Conservation (phyloP, 352 stramenopile genomes). For the Phytopythium chamaehyphon region DNA sequence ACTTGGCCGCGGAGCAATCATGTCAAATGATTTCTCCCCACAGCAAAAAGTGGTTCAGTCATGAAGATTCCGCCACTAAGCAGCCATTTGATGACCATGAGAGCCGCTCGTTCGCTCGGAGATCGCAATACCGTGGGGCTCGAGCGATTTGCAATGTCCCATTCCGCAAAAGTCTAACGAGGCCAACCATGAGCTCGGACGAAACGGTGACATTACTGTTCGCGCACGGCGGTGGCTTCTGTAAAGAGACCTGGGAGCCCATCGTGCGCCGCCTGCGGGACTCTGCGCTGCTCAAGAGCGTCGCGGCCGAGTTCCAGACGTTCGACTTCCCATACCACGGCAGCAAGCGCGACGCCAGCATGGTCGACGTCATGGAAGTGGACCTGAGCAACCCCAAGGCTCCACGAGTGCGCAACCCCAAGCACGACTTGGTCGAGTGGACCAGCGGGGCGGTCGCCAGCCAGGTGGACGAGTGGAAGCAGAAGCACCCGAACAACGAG, state of each 20-base stretch:
- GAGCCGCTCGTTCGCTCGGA: too few species aligned
- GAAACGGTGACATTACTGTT: slow-evolving; percentile 33
- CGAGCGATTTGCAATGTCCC: too few species aligned
- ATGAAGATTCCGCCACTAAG: slow-evolving; percentile 9
- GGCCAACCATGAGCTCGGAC: too few species aligned
- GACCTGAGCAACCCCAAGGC: slow-evolving; percentile 21
- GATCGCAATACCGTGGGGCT: too few species aligned
- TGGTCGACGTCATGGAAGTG: slow-evolving; percentile 14
- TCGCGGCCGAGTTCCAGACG: slow-evolving; percentile 23
- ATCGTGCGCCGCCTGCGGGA: slow-evolving; percentile 28
- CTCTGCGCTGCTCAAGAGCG: slow-evolving; percentile 16
- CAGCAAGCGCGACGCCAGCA: slow-evolving; percentile 17
- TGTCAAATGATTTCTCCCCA: not conserved
- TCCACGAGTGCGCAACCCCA: slow-evolving; percentile 25
- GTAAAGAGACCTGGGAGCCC: slow-evolving; percentile 43
- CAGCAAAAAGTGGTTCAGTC: too few species aligned
- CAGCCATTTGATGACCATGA: too few species aligned
- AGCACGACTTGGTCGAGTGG: slow-evolving; percentile 20
- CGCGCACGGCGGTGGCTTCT: slow-evolving; percentile 37
- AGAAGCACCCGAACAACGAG: slow-evolving; percentile 10
- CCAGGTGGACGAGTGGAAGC: slow-evolving; percentile 22
- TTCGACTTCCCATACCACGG: slow-evolving; percentile 48
- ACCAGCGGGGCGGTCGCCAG: slow-evolving; percentile 16
- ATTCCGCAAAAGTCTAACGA: too few species aligned
- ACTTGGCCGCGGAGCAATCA: not conserved